A percentile compares a stretch with the other conserved stretches of the same genome.
These are phyloP conservation scores for Spiraea crenata DNA, from an alignment of 331 rosid species.

Conservation along the genomic window DNA sequence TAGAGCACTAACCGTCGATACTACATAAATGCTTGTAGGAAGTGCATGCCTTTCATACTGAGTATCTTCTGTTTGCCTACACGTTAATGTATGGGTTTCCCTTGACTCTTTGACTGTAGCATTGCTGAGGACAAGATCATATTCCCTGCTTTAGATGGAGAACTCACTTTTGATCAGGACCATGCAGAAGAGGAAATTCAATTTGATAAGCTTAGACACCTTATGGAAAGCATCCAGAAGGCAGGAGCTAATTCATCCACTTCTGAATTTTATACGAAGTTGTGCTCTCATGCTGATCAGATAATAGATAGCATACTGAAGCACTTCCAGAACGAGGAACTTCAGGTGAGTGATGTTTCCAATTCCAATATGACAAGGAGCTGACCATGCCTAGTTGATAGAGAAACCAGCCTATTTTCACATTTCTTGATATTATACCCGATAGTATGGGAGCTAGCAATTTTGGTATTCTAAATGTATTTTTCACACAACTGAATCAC, in stretches of 20 bases:
- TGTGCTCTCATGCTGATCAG: constrained; percentile 89
- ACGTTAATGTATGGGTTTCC: neutral
- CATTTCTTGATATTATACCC: neutral
- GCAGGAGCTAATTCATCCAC: constrained; percentile 68
- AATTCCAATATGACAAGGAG: constrained; percentile 7
- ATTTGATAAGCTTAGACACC: constrained; percentile 76
- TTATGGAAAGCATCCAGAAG: constrained; percentile 79
- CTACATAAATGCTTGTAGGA: neutral
- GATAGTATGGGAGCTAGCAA: neutral
- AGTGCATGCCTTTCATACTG: neutral
- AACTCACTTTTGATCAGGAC: constrained; percentile 70
- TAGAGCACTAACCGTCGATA: neutral
- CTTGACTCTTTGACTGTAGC: constrained; percentile 53
- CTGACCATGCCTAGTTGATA: constrained; percentile 5
- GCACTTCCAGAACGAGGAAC: constrained; percentile 86
- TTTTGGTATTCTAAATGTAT: neutral
- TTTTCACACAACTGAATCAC: neutral
- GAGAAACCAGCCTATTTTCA: neutral
- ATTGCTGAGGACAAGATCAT: constrained; percentile 90
- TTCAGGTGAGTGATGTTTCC: constrained; percentile 56
- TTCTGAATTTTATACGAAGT: constrained; percentile 70
- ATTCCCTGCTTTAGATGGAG: constrained; percentile 92
- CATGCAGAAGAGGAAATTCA: constrained; percentile 88
- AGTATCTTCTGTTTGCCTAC: neutral
- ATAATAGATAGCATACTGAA: constrained; percentile 77